Base-by-base conservation (phyloP, 2,329 filamentous ascomycete species). In the Aurifilum marmelostoma region DNA sequence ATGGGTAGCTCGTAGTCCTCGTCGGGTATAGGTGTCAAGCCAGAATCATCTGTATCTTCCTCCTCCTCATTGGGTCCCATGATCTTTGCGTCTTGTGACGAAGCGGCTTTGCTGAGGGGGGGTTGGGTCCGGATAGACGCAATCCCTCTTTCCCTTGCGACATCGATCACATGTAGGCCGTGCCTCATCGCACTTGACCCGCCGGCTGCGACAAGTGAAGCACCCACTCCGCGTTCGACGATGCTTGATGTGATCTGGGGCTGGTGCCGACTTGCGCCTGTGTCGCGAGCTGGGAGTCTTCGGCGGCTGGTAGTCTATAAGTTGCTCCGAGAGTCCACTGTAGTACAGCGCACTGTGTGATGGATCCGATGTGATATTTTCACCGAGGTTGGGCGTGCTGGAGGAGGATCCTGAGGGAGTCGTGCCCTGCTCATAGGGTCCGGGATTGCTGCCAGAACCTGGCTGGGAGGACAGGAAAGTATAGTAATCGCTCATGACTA, bases 181-280 rank as follows among this genome's bases (percentile, higher is more conserved):
- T 29, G 84, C 87, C 80, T 99, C 96, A 78, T 98, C 96, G 79
- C 96, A 99, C 92, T 91, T 98, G 65, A 98, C 94, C 78, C 96
- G 88, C 73, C 96, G 88, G 75, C 90, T 91, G 69, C 96, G 88
- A 80, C 96, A 99, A 61, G 94, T 98, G 73, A 85, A 97, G 81
- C 96, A 99, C 37, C 96, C 96, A 72, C 94, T 97, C 74, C 96
- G 87, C 58, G 96, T 98, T 74, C 96, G 89, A 71, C 94, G 91
- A 78, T 98, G 95, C 80, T 98, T 98, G 73, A 97, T 91, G 76
- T 92, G 90, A 71, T 97, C 92, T 62, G 82, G 72, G 3, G 83
- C 84, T 2, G 82, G 77, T 12, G 80, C 75, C 0, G 85, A 86
- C 72, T 87, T 88, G 68, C 85, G 83, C 64, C 86, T 81, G 71